A percentile compares a stretch with the other conserved stretches of the same genome.
These are phyloP conservation scores for Cucurbita pepo DNA, from an alignment of 306 rosid species.

Conservation along the genomic window DNA sequence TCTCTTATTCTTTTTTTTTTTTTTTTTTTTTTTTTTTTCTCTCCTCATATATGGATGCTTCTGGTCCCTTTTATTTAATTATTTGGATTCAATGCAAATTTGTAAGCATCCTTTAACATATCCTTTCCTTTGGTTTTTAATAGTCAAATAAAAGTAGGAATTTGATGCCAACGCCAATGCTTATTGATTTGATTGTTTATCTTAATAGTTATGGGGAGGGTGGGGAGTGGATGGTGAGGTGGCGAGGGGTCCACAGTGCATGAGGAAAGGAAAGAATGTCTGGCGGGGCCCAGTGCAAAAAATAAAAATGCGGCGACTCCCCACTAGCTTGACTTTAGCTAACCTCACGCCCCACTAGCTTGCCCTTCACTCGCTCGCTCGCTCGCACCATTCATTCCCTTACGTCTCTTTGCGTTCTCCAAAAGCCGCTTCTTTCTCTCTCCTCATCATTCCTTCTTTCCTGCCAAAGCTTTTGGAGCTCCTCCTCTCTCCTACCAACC, in stretches of 20 bases:
- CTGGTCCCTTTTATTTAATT: neutral
- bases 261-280: neutral
- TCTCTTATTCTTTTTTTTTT: neutral
- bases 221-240: neutral
- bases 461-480: neutral
- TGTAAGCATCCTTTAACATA: neutral
- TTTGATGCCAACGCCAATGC: neutral
- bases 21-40: neutral
- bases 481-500: neutral
- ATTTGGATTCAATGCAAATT: neutral
- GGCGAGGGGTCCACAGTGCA: neutral
- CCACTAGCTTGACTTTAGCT: neutral
- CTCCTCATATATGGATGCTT: neutral
- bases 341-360: neutral
- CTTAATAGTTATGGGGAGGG: neutral
- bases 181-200: neutral
- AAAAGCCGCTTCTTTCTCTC: slow-evolving; percentile 29
- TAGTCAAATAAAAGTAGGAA: neutral
- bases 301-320: neutral
- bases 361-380: no score
- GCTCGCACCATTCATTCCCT: neutral
- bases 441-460: neutral
- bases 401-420: slow-evolving; percentile 45
- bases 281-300: neutral
- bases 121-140: neutral